These are phyloP conservation scores for Talaromyces funiculosus DNA, from an alignment of 2,329 filamentous ascomycete species.

Conservation along the genomic window DNA sequence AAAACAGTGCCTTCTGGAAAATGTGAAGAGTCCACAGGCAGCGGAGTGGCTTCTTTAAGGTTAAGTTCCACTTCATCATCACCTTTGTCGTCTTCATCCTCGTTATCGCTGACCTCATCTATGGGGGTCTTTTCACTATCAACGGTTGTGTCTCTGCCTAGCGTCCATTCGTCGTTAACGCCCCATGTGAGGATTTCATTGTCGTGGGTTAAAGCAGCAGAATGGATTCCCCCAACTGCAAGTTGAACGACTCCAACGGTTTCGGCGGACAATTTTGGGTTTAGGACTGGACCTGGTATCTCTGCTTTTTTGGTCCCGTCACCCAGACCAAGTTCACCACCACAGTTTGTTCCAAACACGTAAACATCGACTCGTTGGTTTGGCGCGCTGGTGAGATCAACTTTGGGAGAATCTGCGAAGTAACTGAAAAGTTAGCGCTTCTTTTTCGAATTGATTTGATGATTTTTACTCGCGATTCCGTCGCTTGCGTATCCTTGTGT, in stretches of 20 bases:
- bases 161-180: constrained; percentile 73
- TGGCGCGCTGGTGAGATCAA: neutral
- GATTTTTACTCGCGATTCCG: too few species aligned
- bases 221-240: constrained; percentile 69
- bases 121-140: constrained; percentile 38
- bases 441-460: too few species aligned
- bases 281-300: constrained; percentile 37
- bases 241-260: constrained; percentile 50
- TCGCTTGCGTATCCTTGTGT: too few species aligned
- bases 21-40: too few species aligned
- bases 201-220: constrained; percentile 66
- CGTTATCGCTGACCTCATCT: constrained; percentile 19
- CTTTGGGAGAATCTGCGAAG: too few species aligned
- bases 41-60: too few species aligned
- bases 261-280: constrained; percentile 54
- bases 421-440: too few species aligned
- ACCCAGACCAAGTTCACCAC: constrained; percentile 1
- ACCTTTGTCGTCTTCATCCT: constrained; percentile 27
- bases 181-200: constrained; percentile 84
- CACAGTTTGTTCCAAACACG: constrained; percentile 1
- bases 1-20: constrained; percentile 61
- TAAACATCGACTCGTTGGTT: neutral
- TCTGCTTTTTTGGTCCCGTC: neutral
- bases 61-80: constrained; percentile 46
- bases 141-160: constrained; percentile 67